These are phyloP conservation scores for Hypoxylon rubiginosum DNA, from an alignment of 2,329 filamentous ascomycete species.

Conservation along the genomic window DNA sequence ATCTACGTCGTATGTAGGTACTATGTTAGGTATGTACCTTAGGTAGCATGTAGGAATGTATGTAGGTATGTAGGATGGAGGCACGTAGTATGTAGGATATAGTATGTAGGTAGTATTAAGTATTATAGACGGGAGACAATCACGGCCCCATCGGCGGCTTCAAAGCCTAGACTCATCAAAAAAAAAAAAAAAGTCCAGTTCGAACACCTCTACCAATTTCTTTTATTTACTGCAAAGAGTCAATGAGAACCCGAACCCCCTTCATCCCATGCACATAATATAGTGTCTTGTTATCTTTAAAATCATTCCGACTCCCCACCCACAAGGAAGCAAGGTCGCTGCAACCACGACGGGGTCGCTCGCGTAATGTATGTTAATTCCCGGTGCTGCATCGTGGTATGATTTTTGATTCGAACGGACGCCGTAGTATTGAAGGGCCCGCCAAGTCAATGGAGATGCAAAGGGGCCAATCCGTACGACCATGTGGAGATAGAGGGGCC, in stretches of 20 bases:
- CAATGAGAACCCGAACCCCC: background rate
- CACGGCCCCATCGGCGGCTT: slow-evolving; percentile 13
- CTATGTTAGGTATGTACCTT: background rate
- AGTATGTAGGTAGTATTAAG: background rate
- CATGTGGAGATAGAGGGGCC: slow-evolving; percentile 31
- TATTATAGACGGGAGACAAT: background rate
- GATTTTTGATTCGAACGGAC: slow-evolving; percentile 13
- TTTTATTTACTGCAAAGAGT: background rate
- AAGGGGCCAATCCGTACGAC: slow-evolving; percentile 31
- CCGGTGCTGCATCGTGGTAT: slow-evolving; percentile 19
- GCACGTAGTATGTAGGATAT: no score
- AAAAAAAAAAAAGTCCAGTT: background rate
- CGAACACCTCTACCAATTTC: background rate
- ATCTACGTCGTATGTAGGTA: background rate
- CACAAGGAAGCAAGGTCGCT: slow-evolving; percentile 7
- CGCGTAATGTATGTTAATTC: slow-evolving; percentile 26
- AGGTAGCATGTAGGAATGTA: background rate
- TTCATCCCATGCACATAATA: background rate
- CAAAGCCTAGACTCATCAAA: background rate
- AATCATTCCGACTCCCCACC: slow-evolving; percentile 3
- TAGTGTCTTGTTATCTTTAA: background rate
- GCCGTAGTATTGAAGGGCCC: slow-evolving; percentile 23
- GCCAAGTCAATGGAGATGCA: slow-evolving; percentile 35
- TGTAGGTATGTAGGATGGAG: background rate
- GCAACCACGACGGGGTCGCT: slow-evolving; percentile 15